Evolutionary conservation across 1,284 basidiomycete genomes (phyloP).

Genomic region (Paramarasmius palmivorus): DNA sequence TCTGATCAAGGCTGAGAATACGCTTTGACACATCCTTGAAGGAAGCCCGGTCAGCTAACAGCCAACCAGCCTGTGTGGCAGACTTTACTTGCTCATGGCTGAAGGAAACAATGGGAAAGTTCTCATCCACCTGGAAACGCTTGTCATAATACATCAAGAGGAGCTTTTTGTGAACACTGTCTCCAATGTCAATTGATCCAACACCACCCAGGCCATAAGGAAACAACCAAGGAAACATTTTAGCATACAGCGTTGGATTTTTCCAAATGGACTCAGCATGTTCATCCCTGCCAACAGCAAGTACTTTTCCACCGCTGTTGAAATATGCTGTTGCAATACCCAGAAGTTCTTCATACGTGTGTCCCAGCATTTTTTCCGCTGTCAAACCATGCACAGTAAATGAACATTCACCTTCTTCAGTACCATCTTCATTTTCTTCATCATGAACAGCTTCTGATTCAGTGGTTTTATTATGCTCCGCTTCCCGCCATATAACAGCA

Average conservation of each 20-base stretch:
- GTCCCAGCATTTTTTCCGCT: too few relatives aligned
- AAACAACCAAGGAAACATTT: constrained; percentile 38
- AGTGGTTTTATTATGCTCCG: constrained; percentile 17
- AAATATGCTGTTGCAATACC: neutral
- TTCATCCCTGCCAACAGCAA: constrained; percentile 23
- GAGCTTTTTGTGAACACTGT: too few relatives aligned
- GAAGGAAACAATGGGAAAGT: constrained; percentile 30
- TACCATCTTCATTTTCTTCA: constrained; percentile 16
- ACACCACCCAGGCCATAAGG: constrained; percentile 35
- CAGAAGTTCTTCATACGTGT: constrained; percentile 11
- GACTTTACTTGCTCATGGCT: constrained; percentile 31
- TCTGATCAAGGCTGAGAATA: too few relatives aligned
- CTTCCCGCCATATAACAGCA: constrained; percentile 24
- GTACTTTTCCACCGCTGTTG: constrained; percentile 15
- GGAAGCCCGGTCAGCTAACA: constrained; percentile 25
- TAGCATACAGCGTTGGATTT: constrained; percentile 34
- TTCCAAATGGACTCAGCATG: constrained; percentile 25
- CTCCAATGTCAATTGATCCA: constrained; percentile 16
- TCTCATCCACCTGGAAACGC: too few relatives aligned
- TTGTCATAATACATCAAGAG: too few relatives aligned
- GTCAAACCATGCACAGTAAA: too few relatives aligned
- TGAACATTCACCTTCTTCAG: constrained; percentile 17
- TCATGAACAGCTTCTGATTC: constrained; percentile 16
- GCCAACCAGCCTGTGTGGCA: constrained; percentile 24
- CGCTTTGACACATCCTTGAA: too few relatives aligned